Base-by-base conservation (phyloP, 1,139 yeast species). In the Meyerozyma smithsonii region DNA sequence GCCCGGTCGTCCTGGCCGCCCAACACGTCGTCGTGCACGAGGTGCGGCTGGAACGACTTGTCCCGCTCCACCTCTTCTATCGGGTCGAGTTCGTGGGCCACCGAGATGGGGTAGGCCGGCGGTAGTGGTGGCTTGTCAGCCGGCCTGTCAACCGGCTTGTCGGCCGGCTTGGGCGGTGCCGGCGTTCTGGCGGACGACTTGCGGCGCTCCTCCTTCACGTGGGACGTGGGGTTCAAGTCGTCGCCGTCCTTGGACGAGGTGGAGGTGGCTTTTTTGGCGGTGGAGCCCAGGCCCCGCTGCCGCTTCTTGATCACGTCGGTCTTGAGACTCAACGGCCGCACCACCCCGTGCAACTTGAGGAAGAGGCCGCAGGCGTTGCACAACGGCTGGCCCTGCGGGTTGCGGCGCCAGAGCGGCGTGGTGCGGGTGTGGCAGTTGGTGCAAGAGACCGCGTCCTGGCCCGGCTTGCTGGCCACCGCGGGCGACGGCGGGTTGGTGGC, bases 171-270 rank as follows among this genome's bases (percentile, higher is more conserved):
- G 30, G 30, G 1, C 12, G 11, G 12, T 15, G 8, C 10, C 30
- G 12, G 12, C 10, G 15, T 26, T 26, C 30, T 26, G 17, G 30
- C 17, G 15, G 12, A n/a, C 8, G 24, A 18, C 34, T 30, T 30
- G 19, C 16, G 35, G 32, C 33, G 14, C 14, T 36, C 32, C 15
- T 36, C 40, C 23, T 45, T 43, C 24, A 38, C 36, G 5, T 64
- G 41, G 10, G 61, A 50, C 2, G 67, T 61, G 3, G 71, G 72
- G 43, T 61, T 61, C 28, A 66, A 53, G 46, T 66, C 70, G 46
- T 66, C 72, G 15, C 72, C 72, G 49, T 65, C 72, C 39, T 46
- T 48, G 14, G 26, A 17, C 4, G 42, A 20, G 8, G 26, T 25
- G 25, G 28, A 24, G 8, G 32, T 37, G 16, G 41, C 11, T 24